These are phyloP conservation scores for Penicillium sp. DNA, from an alignment of 2,329 filamentous ascomycete species.

Conservation along the genomic window DNA sequence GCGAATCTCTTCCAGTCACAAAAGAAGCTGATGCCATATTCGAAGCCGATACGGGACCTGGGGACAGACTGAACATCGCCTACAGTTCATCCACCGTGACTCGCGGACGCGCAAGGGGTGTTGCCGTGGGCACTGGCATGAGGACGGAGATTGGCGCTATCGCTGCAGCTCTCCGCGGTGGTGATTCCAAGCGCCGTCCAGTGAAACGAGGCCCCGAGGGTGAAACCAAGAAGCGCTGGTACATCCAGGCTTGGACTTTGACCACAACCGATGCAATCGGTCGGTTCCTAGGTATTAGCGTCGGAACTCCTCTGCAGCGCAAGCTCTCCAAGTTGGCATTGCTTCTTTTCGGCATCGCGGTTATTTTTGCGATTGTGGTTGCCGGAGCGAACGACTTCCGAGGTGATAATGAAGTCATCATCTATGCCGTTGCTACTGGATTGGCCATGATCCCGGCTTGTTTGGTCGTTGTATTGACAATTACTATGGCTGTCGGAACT, in stretches of 20 bases:
- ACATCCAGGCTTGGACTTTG: conserved; percentile 49
- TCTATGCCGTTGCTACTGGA: conserved; percentile 58
- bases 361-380: conserved; percentile 65
- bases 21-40: conserved; percentile 49
- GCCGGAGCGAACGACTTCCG: conserved; percentile 59
- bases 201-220: conserved; percentile 51
- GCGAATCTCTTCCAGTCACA: conserved; percentile 58
- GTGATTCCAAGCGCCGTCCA: conserved; percentile 49
- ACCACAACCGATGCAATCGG: conserved; percentile 57
- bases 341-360: conserved; percentile 61
- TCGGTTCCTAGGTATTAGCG: conserved; percentile 62
- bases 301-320: conserved; percentile 65
- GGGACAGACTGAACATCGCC: conserved; percentile 58
- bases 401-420: conserved; percentile 57
- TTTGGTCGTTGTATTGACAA: conserved; percentile 62
- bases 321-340: conserved; percentile 65
- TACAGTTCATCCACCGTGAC: conserved; percentile 61
- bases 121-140: conserved; percentile 60
- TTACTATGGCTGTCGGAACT: conserved; percentile 61
- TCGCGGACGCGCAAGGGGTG: conserved; percentile 55
- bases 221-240: conserved; percentile 51
- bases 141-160: conserved; percentile 62
- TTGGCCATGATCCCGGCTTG: conserved; percentile 60
- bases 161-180: conserved; percentile 58
- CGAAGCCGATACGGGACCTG: conserved; percentile 51